A percentile compares a stretch with the other conserved stretches of the same genome.
Conservation (phyloP, 1,284 basidiomycete species). For the Fistulinella cinereoalba region DNA sequence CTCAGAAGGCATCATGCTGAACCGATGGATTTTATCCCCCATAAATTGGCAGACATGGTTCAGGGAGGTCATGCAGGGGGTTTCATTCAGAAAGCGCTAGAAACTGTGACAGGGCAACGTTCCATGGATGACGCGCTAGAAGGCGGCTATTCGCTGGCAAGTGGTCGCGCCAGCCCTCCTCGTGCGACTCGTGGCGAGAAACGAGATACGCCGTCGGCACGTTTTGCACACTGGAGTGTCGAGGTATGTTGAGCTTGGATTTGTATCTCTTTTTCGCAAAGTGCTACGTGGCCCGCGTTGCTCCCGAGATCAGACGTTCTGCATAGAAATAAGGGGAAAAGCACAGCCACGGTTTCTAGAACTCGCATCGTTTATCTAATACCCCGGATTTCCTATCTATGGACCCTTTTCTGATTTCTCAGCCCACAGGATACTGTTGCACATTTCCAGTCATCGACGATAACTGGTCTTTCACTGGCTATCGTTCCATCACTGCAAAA, state of each 20-base stretch:
- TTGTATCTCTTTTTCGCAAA: background rate
- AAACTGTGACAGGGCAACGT: conserved; percentile 39
- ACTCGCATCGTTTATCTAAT: conserved; percentile 6
- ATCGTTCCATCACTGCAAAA: conserved; percentile 66
- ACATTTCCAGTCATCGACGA: conserved; percentile 62
- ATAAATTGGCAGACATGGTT: conserved; percentile 37
- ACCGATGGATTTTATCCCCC: conserved; percentile 25
- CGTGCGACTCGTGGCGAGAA: conserved; percentile 23
- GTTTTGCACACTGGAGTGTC: conserved; percentile 53
- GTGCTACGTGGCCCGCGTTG: conserved; percentile 3
- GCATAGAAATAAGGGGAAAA: conserved; percentile 5
- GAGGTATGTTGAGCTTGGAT: conserved; percentile 46
- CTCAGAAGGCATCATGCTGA: conserved; percentile 64
- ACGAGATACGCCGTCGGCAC: conserved; percentile 52
- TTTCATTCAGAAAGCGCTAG: conserved; percentile 42
- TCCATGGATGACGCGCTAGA: conserved; percentile 26
- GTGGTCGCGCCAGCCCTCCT: conserved; percentile 8
- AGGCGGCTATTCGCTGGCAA: conserved; percentile 16
- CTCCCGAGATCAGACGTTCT: background rate
- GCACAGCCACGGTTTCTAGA: conserved; percentile 16
- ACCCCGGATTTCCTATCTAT: background rate
- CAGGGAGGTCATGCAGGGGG: conserved; percentile 44
- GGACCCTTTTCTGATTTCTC: background rate
- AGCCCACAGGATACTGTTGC: conserved; percentile 58
- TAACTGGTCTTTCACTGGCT: conserved; percentile 61